These are phyloP conservation scores for Globisporangium paddicum DNA, from an alignment of 352 stramenopile species.

Conservation along the genomic window DNA sequence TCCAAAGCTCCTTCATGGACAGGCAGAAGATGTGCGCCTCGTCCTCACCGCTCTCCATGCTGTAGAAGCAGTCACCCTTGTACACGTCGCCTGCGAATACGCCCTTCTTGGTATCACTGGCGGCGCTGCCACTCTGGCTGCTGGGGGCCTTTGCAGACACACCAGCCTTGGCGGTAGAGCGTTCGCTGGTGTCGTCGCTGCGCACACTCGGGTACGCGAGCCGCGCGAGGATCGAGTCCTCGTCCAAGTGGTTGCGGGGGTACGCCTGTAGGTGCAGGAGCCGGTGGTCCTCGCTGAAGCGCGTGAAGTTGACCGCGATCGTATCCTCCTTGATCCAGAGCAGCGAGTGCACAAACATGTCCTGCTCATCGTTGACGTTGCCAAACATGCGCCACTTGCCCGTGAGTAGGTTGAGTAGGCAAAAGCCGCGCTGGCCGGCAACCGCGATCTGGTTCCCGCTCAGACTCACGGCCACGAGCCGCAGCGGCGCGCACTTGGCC, in stretches of 20 bases:
- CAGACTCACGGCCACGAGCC: slow-evolving; percentile 45
- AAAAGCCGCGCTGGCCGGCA: slow-evolving; percentile 69
- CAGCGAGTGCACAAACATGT: slow-evolving; percentile 60
- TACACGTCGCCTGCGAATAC: slow-evolving; percentile 3
- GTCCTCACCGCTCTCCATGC: slow-evolving; percentile 55
- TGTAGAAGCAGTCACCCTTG: slow-evolving; percentile 30
- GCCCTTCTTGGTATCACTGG: slow-evolving; percentile 8
- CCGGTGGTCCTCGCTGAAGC: slow-evolving; percentile 48
- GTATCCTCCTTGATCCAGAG: slow-evolving; percentile 63
- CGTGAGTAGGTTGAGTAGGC: slow-evolving; percentile 55
- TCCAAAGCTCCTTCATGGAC: slow-evolving; percentile 53
- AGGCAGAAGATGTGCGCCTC: slow-evolving; percentile 54
- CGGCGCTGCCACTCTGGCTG: slow-evolving; percentile 5
- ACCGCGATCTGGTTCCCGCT: slow-evolving; percentile 63
- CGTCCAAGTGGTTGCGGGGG: slow-evolving; percentile 71
- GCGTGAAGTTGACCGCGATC: slow-evolving; percentile 59
- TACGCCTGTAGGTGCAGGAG: slow-evolving; percentile 62
- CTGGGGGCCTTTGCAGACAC: slow-evolving; percentile 10
- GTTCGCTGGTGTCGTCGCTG: neutral
- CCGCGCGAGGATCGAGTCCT: slow-evolving; percentile 46
- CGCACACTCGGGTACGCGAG: slow-evolving; percentile 34
- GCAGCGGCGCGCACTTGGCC: slow-evolving; percentile 54
- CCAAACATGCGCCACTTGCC: slow-evolving; percentile 83
- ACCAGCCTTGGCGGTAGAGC: neutral
- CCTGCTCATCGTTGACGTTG: slow-evolving; percentile 81